These are phyloP conservation scores for Flammula alnicola DNA, from an alignment of 1,284 basidiomycete genomes.

Conservation along the genomic window DNA sequence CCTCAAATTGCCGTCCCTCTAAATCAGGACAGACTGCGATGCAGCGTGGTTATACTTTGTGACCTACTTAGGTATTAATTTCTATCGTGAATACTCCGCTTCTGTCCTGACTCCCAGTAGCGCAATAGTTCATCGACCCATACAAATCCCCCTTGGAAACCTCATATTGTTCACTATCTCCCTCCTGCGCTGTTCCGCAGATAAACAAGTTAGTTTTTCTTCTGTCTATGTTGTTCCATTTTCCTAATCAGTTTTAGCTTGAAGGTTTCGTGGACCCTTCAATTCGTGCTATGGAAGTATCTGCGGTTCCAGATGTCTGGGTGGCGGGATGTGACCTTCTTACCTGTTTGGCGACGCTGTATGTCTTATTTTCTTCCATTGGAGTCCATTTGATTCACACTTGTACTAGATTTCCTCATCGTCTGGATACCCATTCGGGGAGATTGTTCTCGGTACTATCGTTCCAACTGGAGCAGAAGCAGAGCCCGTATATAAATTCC, in stretches of 20 bases:
- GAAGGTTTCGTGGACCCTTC: slow-evolving; percentile 53
- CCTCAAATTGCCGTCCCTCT: slow-evolving; percentile 47
- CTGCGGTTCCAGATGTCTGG: slow-evolving; percentile 59
- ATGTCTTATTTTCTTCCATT: slow-evolving; percentile 17
- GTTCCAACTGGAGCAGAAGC: slow-evolving; percentile 64
- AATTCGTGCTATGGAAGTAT: slow-evolving; percentile 56
- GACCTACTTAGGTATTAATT: slow-evolving; percentile 55
- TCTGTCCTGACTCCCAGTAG: slow-evolving; percentile 2
- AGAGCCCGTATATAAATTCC: slow-evolving; percentile 47
- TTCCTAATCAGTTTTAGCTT: slow-evolving; percentile 36
- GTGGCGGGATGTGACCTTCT: slow-evolving; percentile 56
- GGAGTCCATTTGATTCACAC: not conserved
- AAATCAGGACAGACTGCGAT: slow-evolving; percentile 61
- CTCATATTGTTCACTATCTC: slow-evolving; percentile 55
- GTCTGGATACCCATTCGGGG: slow-evolving; percentile 42
- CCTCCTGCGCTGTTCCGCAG: slow-evolving; percentile 60
- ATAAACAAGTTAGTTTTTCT: slow-evolving; percentile 49
- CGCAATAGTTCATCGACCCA: slow-evolving; percentile 38
- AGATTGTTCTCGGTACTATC: slow-evolving; percentile 51
- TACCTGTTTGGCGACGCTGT: slow-evolving; percentile 55
- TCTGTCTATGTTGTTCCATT: slow-evolving; percentile 9
- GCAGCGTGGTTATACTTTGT: slow-evolving; percentile 53
- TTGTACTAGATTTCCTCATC: slow-evolving; percentile 50
- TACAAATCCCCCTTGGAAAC: slow-evolving; percentile 73
- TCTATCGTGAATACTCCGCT: not conserved